Conservation (phyloP, 2,329 filamentous ascomycete genomes). For the Fusarium vanettenii region DNA sequence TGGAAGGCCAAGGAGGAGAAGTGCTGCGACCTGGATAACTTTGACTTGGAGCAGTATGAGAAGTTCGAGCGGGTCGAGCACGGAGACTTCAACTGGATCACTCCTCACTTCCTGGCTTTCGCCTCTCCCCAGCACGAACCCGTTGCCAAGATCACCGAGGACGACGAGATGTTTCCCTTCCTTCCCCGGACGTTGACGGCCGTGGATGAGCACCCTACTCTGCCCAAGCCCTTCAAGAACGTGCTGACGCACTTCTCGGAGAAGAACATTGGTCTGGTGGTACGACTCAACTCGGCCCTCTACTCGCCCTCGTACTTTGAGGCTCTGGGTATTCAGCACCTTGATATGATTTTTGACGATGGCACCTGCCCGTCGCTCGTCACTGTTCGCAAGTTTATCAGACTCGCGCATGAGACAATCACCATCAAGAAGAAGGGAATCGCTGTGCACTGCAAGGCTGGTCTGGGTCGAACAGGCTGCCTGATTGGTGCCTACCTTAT, state of each 20-base stretch:
- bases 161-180: slow-evolving; percentile 77
- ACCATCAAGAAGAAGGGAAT: slow-evolving; percentile 91
- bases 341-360: slow-evolving; percentile 99
- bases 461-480: slow-evolving; percentile 93
- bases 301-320: slow-evolving; percentile 99
- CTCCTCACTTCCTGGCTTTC: slow-evolving; percentile 93
- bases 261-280: slow-evolving; percentile 90
- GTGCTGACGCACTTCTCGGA: slow-evolving; percentile 90
- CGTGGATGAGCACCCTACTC: slow-evolving; percentile 74
- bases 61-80: slow-evolving; percentile 95
- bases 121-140: slow-evolving; percentile 91
- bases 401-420: slow-evolving; percentile 94
- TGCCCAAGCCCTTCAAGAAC: slow-evolving; percentile 94
- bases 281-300: slow-evolving; percentile 93
- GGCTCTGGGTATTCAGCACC: slow-evolving; percentile 90
- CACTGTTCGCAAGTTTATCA: slow-evolving; percentile 95
- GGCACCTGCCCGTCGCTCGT: slow-evolving; percentile 92
- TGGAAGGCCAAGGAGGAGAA: slow-evolving; percentile 99
- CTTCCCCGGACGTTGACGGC: slow-evolving; percentile 82
- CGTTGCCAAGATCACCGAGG: slow-evolving; percentile 76
- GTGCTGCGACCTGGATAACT: slow-evolving; percentile 90
- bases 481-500: slow-evolving; percentile 98
- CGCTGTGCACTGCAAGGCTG: slow-evolving; percentile 98
- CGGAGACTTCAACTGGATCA: slow-evolving; percentile 99
- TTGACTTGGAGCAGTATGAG: slow-evolving; percentile 97